Evolutionary conservation across 164 flowering plant genomes (phyloP).

Genomic region (Euptelea pleiosperma): DNA sequence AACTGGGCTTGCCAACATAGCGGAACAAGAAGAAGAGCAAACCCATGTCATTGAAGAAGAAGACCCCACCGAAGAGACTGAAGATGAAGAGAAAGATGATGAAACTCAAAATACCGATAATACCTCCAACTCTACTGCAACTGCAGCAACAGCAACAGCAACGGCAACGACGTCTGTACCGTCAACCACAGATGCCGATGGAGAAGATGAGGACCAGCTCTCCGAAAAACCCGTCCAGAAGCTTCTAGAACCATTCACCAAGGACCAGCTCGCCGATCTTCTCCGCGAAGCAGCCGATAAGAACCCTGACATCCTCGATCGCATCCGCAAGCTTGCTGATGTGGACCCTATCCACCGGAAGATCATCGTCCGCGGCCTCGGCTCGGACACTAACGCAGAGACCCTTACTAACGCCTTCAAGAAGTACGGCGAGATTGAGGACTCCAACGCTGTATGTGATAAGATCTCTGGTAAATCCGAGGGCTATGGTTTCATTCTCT

Average conservation of each 20-base stretch:
- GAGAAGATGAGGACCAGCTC: constrained; percentile 18
- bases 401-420: constrained; percentile 35
- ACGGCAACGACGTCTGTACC: not conserved
- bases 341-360: constrained; percentile 65
- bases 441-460: constrained; percentile 64
- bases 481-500: constrained; percentile 75
- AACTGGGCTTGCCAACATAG: constrained; percentile 8
- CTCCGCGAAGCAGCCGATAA: constrained; percentile 46
- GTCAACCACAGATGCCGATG: not conserved
- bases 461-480: constrained; percentile 75
- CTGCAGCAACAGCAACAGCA: not conserved
- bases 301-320: constrained; percentile 44
- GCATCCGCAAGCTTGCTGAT: constrained; percentile 53
- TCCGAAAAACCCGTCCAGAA: constrained; percentile 46
- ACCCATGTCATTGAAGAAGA: constrained; percentile 13
- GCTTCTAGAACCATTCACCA: constrained; percentile 68
- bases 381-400: constrained; percentile 61
- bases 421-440: constrained; percentile 60
- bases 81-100: constrained; percentile 17
- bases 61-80: constrained; percentile 18
- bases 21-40: constrained; percentile 7
- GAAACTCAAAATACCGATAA: constrained; percentile 6
- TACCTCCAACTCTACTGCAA: not conserved
- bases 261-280: constrained; percentile 55
- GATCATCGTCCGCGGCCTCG: constrained; percentile 65